phyloP scores from a whole-genome alignment of 768 basidiomycete species.

The Suillus cothurnatus region DNA sequence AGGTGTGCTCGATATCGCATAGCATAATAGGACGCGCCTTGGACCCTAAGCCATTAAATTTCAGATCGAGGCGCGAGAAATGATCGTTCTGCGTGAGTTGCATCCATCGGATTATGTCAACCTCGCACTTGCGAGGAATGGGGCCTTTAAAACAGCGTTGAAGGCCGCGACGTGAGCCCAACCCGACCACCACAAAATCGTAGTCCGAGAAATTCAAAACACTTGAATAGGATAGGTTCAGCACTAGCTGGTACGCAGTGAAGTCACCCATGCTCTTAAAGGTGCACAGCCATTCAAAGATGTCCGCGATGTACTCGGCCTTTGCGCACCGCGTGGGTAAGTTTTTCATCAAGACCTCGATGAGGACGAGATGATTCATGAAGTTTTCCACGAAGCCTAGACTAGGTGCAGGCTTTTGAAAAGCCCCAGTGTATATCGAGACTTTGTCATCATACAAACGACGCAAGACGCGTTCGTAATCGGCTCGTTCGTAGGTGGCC shows the following conservation, averaged over 20 bases:
- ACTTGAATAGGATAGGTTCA: conserved; percentile 58
- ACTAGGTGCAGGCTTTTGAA: conserved; percentile 69
- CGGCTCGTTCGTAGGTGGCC: conserved; percentile 52
- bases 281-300: conserved; percentile 57
- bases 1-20: conserved; percentile 75
- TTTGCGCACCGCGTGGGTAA: conserved; percentile 49
- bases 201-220: conserved; percentile 62
- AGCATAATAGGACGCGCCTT: conserved; percentile 54
- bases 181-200: conserved; percentile 72
- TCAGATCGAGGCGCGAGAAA: conserved; percentile 59
- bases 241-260: conserved; percentile 66
- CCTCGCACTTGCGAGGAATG: conserved; percentile 46
- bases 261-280: conserved; percentile 80
- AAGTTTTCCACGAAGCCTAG: conserved; percentile 49
- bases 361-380: conserved; percentile 64
- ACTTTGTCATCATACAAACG: conserved; percentile 38
- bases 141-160: conserved; percentile 61
- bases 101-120: conserved; percentile 66
- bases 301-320: conserved; percentile 61
- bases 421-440: conserved; percentile 69
- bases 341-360: conserved; percentile 62
- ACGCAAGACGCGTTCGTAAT: conserved; percentile 57
- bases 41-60: conserved; percentile 54
- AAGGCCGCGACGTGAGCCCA: conserved; percentile 69
- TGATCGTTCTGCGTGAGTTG: conserved; percentile 58